Evolutionary conservation across 1,139 yeast species (phyloP).

Genomic region (Suhomyces coccinellae): DNA sequence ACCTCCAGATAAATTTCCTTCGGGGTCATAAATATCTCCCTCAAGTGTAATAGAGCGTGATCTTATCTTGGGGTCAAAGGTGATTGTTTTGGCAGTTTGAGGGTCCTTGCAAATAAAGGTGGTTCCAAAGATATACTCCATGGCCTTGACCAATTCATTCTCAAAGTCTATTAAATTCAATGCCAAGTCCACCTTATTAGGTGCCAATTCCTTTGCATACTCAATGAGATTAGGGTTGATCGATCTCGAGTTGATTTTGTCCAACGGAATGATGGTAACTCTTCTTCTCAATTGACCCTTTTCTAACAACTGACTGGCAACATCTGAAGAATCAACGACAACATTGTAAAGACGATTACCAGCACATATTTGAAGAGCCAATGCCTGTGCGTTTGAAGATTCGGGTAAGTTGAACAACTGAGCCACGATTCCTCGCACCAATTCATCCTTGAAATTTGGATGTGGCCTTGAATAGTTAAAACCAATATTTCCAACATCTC

Average conservation of each 20-base stretch:
- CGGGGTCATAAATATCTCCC: conserved; percentile 95
- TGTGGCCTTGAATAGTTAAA: conserved; percentile 71
- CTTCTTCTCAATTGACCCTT: conserved; percentile 76
- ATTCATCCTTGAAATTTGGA: conserved; percentile 55
- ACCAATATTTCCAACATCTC: conserved; percentile 73
- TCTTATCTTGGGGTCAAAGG: conserved; percentile 80
- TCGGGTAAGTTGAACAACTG: conserved; percentile 71
- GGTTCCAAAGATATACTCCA: conserved; percentile 89
- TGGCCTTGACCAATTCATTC: conserved; percentile 68
- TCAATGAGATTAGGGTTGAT: conserved; percentile 45
- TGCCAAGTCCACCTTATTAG: conserved; percentile 86
- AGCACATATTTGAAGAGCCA: conserved; percentile 91
- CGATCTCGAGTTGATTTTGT: conserved; percentile 68
- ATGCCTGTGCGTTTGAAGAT: conserved; percentile 59
- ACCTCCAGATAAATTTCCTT: conserved; percentile 97
- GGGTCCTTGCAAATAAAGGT: conserved; percentile 86
- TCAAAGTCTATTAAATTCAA: conserved; percentile 77
- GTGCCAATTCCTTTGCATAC: conserved; percentile 70
- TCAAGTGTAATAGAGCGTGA: conserved; percentile 88
- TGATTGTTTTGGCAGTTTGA: conserved; percentile 80
- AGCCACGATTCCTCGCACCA: conserved; percentile 89
- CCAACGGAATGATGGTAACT: conserved; percentile 90
- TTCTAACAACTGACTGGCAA: conserved; percentile 80
- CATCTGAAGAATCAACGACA: conserved; percentile 83
- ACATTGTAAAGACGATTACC: conserved; percentile 90